Evolutionary conservation across 192 early-diverging fungal genomes (phyloP).

Genomic region (Jimgerdemannia lactiflua): DNA sequence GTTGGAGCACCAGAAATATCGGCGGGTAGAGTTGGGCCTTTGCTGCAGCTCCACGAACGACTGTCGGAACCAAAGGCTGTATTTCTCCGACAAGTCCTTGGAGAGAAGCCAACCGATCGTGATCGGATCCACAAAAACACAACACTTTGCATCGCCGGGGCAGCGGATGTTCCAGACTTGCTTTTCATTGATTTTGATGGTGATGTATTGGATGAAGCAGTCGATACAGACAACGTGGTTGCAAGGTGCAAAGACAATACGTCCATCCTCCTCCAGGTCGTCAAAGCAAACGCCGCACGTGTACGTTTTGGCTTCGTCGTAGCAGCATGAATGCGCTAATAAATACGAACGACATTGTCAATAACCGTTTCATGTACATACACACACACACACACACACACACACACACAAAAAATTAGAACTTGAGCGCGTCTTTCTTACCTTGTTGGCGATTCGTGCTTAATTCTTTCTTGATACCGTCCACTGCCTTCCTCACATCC

Average conservation of each 20-base stretch:
- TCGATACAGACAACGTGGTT: slow-evolving; percentile 9
- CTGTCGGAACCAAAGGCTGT: slow-evolving; percentile 11
- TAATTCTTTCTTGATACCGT: not conserved
- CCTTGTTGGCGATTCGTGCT: not conserved
- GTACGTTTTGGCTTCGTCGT: not conserved
- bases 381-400: too few species aligned
- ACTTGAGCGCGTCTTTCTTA: not conserved
- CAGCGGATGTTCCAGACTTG: slow-evolving; percentile 5
- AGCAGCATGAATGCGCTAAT: not conserved
- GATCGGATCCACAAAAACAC: slow-evolving; percentile 9
- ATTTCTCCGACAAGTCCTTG: slow-evolving; percentile 2
- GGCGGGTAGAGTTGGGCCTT: not conserved
- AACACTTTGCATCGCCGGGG: slow-evolving; percentile 7
- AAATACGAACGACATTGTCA: not conserved
- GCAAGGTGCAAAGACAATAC: slow-evolving; percentile 6
- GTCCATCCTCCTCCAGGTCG: not conserved
- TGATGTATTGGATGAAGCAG: slow-evolving; percentile 12
- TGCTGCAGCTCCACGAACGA: slow-evolving; percentile 10
- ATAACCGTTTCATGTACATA: too few species aligned
- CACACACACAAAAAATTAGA: too few species aligned
- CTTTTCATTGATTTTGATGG: slow-evolving; percentile 15
- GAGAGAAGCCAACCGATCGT: slow-evolving; percentile 14
- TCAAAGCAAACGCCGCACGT: slow-evolving; percentile 13
- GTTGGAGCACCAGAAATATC: slow-evolving; percentile 9
- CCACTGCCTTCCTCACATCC: slow-evolving; percentile 5